Percentiles rank a stretch among this genome's conserved stretches.
Conservation (phyloP, 2,329 filamentous ascomycete genomes). For the Penicillium glabrum region DNA sequence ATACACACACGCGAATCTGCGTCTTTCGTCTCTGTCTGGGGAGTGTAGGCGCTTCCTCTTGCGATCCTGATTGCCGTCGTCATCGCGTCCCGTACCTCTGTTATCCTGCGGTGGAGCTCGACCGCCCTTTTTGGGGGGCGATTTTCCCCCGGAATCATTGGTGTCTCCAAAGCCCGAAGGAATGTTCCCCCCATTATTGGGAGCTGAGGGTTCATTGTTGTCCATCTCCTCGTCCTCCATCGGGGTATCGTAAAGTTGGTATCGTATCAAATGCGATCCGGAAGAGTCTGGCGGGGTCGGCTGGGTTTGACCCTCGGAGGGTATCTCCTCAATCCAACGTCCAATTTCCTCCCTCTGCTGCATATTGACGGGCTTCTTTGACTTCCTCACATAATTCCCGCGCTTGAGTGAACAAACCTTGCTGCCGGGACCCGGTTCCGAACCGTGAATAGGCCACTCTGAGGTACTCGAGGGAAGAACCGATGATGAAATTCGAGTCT, state of each 20-base stretch:
- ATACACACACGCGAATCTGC: background rate
- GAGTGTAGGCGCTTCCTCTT: background rate
- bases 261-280: background rate
- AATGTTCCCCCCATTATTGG: background rate
- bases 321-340: background rate
- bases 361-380: background rate
- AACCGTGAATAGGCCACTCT: background rate
- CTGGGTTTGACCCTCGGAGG: background rate
- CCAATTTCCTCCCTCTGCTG: background rate
- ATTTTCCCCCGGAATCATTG: background rate
- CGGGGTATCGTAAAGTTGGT: background rate
- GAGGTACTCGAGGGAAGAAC: background rate
- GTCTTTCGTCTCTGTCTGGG: background rate
- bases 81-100: background rate
- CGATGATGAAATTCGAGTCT: background rate
- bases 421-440: background rate
- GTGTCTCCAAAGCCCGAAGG: background rate
- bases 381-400: background rate
- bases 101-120: background rate
- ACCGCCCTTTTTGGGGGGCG: background rate
- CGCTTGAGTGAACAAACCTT: background rate
- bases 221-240: background rate
- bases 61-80: background rate
- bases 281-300: background rate
- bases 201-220: background rate